These are phyloP conservation scores for Porodaedalea pini DNA, from an alignment of 1,284 basidiomycete genomes.

Conservation along the genomic window DNA sequence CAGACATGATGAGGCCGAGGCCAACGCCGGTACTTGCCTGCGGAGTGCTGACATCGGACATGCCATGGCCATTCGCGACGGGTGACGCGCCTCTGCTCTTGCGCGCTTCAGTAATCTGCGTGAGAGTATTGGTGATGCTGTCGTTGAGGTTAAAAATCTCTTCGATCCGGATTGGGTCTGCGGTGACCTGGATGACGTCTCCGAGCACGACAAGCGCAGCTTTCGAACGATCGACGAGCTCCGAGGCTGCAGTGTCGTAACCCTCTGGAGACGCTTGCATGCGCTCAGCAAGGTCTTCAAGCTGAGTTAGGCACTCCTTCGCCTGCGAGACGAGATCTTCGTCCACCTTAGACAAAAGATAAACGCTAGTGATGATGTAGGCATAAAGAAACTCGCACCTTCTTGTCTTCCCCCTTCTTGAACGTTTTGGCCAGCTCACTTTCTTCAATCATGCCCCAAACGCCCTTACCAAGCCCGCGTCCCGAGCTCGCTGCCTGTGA, in stretches of 20 bases:
- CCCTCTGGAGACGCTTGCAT: constrained; percentile 36
- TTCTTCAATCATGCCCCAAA: constrained; percentile 80
- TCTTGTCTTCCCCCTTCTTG: constrained; percentile 56
- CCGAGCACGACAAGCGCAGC: constrained; percentile 56
- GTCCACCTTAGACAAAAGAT: constrained; percentile 38
- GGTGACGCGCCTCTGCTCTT: background rate
- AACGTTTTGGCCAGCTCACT: constrained; percentile 72
- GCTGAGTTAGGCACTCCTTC: constrained; percentile 42
- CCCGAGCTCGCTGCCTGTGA: constrained; percentile 34
- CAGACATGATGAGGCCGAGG: background rate
- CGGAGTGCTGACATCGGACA: background rate
- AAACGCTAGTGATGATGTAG: background rate
- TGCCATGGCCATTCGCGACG: constrained; percentile 5
- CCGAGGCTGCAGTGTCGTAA: constrained; percentile 24
- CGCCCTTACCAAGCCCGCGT: constrained; percentile 52
- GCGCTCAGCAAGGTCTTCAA: constrained; percentile 44
- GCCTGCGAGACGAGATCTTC: constrained; percentile 53
- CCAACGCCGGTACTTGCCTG: constrained; percentile 10
- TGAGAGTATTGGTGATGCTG: constrained; percentile 51
- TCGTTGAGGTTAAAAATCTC: constrained; percentile 74
- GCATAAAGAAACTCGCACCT: constrained; percentile 37
- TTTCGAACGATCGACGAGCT: constrained; percentile 47
- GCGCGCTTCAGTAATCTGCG: constrained; percentile 35
- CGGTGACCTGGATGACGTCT: constrained; percentile 52
- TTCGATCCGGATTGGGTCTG: constrained; percentile 58